phyloP scores from a whole-genome alignment of 495 filamentous ascomycete genomes.

The Penicillium desertorum region DNA sequence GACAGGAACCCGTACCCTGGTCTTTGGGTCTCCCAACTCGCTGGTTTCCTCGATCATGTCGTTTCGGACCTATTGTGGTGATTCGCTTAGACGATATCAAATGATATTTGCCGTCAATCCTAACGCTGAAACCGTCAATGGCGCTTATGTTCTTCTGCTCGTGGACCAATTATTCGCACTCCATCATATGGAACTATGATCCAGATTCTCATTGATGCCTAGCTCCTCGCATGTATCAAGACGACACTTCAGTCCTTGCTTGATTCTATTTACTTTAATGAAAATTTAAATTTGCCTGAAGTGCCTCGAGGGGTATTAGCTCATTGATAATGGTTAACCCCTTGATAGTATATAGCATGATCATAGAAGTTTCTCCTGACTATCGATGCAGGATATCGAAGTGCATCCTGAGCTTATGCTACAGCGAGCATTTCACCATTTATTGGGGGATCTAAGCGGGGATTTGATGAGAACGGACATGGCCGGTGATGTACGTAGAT shows the following conservation, averaged over 20 bases:
- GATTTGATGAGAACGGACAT: background rate
- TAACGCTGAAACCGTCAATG: conserved; percentile 1
- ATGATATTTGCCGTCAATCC: background rate
- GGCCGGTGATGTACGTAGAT: conserved; percentile 2
- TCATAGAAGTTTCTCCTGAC: conserved; percentile 27
- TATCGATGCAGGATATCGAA: conserved; percentile 24
- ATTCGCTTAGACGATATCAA: conserved; percentile 9
- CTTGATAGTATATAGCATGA: conserved; percentile 20
- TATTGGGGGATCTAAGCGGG: conserved; percentile 14
- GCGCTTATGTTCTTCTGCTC: background rate
- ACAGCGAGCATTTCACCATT: conserved; percentile 26
- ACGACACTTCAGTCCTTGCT: conserved; percentile 40
- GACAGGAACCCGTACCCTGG: conserved; percentile 41
- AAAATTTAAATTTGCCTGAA: conserved; percentile 11
- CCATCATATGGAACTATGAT: background rate
- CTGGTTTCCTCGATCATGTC: conserved; percentile 36
- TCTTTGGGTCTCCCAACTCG: conserved; percentile 38
- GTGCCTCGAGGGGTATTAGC: conserved; percentile 15
- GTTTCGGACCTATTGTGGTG: conserved; percentile 11
- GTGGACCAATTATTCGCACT: conserved; percentile 1
- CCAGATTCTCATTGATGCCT: background rate
- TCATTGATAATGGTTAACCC: conserved; percentile 13
- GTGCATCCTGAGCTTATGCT: conserved; percentile 1
- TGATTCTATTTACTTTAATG: conserved; percentile 35
- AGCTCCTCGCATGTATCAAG: conserved; percentile 36